Base-by-base conservation (phyloP, 257 asterid species). In the Henckelia pumila region DNA sequence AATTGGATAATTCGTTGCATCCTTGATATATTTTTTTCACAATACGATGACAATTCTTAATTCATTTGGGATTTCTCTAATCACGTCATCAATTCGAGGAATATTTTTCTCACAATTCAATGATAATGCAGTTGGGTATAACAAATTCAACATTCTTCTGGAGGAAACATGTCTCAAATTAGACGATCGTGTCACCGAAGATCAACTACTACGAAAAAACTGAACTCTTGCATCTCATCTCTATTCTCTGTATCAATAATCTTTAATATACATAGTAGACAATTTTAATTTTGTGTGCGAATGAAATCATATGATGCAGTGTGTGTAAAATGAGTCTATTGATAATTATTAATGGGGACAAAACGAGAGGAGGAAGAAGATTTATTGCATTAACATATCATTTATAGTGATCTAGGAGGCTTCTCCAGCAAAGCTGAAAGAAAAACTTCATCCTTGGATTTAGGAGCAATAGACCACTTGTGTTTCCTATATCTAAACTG, bases 361-460 rank as follows among this genome's bases (percentile, higher is more conserved):
- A 40, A 47, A 47, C 8, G 55, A 16, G 14, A 47, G 17, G 55
- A 4, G 20, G 55, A 17, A 16, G 55, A 47, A 17, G 8, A 7
- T 16, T 40, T 17, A 47, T 47, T 47, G 20, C 55, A 47, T 47
- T 1, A 47, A 17, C 55, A 47, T 47, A 5, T 13, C n/a, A 14
- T 5, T 47, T 17, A 47, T 16, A 47, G 55, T 16, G 55, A 47
- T 47, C 55, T 47, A 47, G 21, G 21, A 47, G 55, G 55, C 21
- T 47, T 47, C 55, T 47, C 20, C 8, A 47, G 55, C 55, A 47
- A 17, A 47, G 55, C 55, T 47, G 55, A 47, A 5, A 47, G 55
- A 16, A 16, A 82, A 14, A 47, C 21, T 47, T 47, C 55, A 17
- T 47, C 55, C 55, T 47, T 47, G 1, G 55, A 16, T 47, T 47